These are phyloP conservation scores for Clarireedia sp. DNA, from an alignment of 2,329 filamentous ascomycete species.

Conservation along the genomic window DNA sequence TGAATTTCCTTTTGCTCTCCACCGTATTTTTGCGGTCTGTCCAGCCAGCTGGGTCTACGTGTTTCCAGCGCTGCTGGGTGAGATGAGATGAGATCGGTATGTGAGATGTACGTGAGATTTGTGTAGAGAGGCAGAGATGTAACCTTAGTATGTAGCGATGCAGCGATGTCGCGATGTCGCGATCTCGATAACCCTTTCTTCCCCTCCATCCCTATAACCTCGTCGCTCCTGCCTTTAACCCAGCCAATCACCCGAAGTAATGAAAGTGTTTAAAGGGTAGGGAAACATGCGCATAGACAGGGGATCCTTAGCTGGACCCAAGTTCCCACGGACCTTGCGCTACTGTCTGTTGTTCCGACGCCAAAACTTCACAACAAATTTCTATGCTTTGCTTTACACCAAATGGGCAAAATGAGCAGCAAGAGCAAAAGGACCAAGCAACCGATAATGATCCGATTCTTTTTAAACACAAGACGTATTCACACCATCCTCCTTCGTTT, in stretches of 20 bases:
- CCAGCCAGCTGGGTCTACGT: too few species aligned
- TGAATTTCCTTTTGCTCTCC: too few species aligned
- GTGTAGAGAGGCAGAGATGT: not conserved
- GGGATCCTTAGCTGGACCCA: not conserved
- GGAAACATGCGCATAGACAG: not conserved
- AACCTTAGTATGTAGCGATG: too few species aligned
- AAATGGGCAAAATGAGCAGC: not conserved
- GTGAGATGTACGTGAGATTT: not conserved
- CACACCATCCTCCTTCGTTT: not conserved
- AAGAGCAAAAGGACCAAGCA: not conserved
- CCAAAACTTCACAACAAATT: not conserved
- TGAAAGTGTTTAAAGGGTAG: not conserved
- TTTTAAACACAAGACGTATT: too few species aligned
- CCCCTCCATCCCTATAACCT: not conserved
- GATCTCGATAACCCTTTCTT: not conserved
- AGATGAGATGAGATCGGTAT: too few species aligned
- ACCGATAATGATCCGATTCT: too few species aligned
- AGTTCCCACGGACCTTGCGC: slow-evolving; percentile 9
- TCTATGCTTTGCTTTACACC: not conserved
- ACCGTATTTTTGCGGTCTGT: too few species aligned
- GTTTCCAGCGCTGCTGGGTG: too few species aligned
- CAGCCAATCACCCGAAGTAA: not conserved
- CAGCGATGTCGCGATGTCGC: too few species aligned
- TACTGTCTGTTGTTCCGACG: slow-evolving; percentile 1
- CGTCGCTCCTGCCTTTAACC: not conserved